phyloP scores from a whole-genome alignment of 805 yeast species.

The Saturnispora besseyi region DNA sequence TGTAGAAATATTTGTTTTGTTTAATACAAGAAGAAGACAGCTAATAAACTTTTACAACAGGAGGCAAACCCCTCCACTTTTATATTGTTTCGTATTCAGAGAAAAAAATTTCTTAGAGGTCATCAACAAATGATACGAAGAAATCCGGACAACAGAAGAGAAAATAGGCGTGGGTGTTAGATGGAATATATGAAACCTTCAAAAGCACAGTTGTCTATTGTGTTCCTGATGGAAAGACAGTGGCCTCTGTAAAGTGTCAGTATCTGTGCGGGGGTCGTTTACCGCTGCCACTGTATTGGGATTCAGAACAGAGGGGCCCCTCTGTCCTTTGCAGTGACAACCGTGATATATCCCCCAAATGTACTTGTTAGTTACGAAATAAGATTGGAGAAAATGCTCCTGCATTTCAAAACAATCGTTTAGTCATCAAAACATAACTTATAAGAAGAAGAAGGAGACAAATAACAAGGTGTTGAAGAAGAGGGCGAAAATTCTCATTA shows the following conservation, averaged over 20 bases:
- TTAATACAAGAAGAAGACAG: background rate
- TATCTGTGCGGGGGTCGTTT: constrained; percentile 47
- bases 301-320: background rate
- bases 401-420: background rate
- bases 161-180: background rate
- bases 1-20: background rate
- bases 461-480: background rate
- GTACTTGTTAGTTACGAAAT: background rate
- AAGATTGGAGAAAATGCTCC: background rate
- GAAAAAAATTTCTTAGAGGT: background rate
- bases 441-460: too few species aligned
- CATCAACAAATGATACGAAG: background rate
- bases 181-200: constrained; percentile 10
- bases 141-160: background rate
- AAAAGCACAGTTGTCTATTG: constrained; percentile 7
- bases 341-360: constrained; percentile 31
- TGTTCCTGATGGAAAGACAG: background rate
- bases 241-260: constrained; percentile 10
- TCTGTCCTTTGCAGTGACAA: constrained; percentile 3
- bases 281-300: constrained; percentile 30
- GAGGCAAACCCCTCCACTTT: background rate
- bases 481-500: background rate
- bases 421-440: too few species aligned
- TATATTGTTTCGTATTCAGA: background rate
- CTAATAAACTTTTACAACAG: background rate